A percentile compares a stretch with the other conserved stretches of the same genome.
These are phyloP conservation scores for Trichoderma gracile DNA, from an alignment of 2,329 filamentous ascomycete genomes.

Conservation along the genomic window DNA sequence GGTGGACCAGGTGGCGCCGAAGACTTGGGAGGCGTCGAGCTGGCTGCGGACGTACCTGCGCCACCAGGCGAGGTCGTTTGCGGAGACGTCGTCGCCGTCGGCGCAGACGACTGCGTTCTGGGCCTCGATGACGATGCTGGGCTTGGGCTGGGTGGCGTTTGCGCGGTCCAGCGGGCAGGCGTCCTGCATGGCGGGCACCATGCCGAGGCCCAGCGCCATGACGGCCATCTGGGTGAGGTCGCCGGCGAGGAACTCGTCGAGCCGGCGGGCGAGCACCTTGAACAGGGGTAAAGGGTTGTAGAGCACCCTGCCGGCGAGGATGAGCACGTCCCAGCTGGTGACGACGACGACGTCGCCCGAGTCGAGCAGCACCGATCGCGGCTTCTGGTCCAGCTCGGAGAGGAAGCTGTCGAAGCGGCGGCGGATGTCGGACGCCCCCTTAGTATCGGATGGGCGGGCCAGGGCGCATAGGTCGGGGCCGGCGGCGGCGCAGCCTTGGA, in stretches of 20 bases:
- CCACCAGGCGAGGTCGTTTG: slow-evolving; percentile 33
- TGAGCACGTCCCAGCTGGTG: slow-evolving; percentile 37
- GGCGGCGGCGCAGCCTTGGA: slow-evolving; percentile 40
- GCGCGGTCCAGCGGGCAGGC: slow-evolving; percentile 26
- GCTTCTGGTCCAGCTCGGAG: slow-evolving; percentile 33
- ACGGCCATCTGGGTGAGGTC: slow-evolving; percentile 25
- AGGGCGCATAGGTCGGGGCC: slow-evolving; percentile 37
- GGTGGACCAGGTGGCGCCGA: slow-evolving; percentile 39
- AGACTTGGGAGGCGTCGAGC: slow-evolving; percentile 34
- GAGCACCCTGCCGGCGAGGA: slow-evolving; percentile 33
- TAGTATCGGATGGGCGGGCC: slow-evolving; percentile 31
- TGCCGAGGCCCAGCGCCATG: background rate
- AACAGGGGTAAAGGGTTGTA: slow-evolving; percentile 36
- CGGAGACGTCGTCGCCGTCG: slow-evolving; percentile 37
- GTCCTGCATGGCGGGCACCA: slow-evolving; percentile 30
- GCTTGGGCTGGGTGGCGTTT: slow-evolving; percentile 2
- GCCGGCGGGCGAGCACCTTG: slow-evolving; percentile 18
- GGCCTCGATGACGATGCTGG: slow-evolving; percentile 29
- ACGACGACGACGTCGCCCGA: slow-evolving; percentile 34
- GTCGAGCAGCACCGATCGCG: slow-evolving; percentile 30
- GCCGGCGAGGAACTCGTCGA: slow-evolving; percentile 30
- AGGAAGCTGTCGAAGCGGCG: slow-evolving; percentile 39
- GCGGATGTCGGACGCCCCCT: slow-evolving; percentile 34
- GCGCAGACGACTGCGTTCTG: slow-evolving; percentile 38
- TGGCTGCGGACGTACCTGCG: slow-evolving; percentile 36